These are phyloP conservation scores for Sisymbrium irio DNA, from an alignment of 345 rosid species.

Conservation along the genomic window DNA sequence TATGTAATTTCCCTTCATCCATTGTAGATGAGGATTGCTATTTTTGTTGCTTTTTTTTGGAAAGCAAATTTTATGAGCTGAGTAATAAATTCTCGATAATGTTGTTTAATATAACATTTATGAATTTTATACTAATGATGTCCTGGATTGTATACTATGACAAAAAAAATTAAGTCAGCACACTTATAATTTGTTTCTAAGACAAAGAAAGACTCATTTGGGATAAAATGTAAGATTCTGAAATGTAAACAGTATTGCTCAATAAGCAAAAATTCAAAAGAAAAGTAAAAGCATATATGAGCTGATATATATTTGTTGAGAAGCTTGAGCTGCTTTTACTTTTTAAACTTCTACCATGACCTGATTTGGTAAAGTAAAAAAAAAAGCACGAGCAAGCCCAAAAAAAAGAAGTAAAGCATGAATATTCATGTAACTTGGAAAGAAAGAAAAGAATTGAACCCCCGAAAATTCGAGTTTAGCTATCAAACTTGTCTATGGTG, in stretches of 20 bases:
- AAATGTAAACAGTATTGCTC: background rate
- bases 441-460: background rate
- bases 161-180: too few species aligned
- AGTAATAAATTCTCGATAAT: background rate
- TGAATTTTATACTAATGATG: background rate
- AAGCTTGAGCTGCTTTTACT: background rate
- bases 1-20: too few species aligned
- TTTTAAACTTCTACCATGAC: background rate
- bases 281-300: background rate
- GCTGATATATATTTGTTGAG: background rate
- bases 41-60: background rate
- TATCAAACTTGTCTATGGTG: background rate
- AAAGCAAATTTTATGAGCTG: background rate
- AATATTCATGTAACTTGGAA: background rate
- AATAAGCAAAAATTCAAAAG: background rate
- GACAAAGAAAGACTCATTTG: background rate
- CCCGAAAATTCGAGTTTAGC: background rate
- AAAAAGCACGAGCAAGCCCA: background rate
- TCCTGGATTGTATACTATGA: background rate
- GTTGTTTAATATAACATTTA: background rate
- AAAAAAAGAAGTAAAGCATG: background rate
- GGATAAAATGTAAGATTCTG: background rate
- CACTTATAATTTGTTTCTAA: background rate
- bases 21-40: background rate
- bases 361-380: background rate